Base-by-base conservation (phyloP, 2,329 filamentous ascomycete species). In the Aspergillus caelatus region DNA sequence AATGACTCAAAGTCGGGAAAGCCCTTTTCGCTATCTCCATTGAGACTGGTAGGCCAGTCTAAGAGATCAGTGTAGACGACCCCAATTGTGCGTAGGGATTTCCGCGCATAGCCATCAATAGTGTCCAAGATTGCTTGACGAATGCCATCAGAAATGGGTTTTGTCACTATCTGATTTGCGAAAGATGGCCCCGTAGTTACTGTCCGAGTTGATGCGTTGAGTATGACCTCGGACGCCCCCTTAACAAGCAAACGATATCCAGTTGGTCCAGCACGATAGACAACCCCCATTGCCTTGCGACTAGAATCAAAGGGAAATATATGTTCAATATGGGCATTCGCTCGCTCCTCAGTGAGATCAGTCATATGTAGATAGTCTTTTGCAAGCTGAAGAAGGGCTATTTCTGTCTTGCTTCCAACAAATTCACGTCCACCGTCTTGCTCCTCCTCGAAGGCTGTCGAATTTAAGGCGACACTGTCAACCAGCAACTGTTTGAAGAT, bases 371-470 rank as follows among this genome's bases (percentile, higher is more conserved):
- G 81, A 70, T 89, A 81, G 45, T 88, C 85, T 58, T 84, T 84
- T 14, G 88, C 89, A 69, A 91, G 86, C 11, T 86, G 84, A 16
- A 92, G 81, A 58, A 92, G 77, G 1, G 90, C 89, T 1, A 89
- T 89, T 73, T 92, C 90, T 0, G 90, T 92, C 81, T 92, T 92
- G 70, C 88, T 91, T 50, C 90, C 90, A 68, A 92, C 88, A 63
- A 89, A 92, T 0, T 84, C 86, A 67, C 82, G 81, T 62, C 82
- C 79, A 23, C 88, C 87, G 36, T 89, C 84, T 21, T 87, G 83
- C 39, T 91, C 88, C 41, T 88, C 88, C 74, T 92, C 90, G 64
- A 92, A 91, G 1, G 90, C 90, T 0, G 89, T 92, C 2, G 89
- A 91, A 67, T 81, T 81, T 19, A 79, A 66, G 11, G 71, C 73